phyloP scores from a whole-genome alignment of 208 protist species.

The Tetramitus jugosus region DNA sequence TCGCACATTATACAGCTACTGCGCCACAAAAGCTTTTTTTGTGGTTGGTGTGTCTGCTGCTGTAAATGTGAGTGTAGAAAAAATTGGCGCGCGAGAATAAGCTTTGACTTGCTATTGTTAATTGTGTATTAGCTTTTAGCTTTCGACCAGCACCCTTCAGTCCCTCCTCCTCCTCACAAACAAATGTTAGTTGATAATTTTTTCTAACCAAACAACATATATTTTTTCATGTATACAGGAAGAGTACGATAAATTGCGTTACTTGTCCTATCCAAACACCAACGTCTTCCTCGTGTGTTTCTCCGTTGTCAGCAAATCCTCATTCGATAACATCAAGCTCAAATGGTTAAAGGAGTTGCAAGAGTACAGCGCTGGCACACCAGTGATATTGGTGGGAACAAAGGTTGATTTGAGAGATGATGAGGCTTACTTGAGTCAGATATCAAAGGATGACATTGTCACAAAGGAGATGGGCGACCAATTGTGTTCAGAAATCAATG shows the following conservation, averaged over 20 bases:
- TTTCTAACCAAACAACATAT: too few species aligned
- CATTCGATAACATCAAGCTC: not conserved
- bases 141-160: too few species aligned
- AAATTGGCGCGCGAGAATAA: too few species aligned
- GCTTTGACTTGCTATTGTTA: too few species aligned
- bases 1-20: too few species aligned
- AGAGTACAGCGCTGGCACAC: not conserved
- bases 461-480: not conserved
- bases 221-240: too few species aligned
- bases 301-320: constrained; percentile 34
- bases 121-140: too few species aligned
- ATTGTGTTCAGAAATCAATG: not conserved
- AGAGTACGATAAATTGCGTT: constrained; percentile 39
- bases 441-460: not conserved
- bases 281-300: constrained; percentile 71
- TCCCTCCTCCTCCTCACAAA: too few species aligned
- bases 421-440: not conserved
- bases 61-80: too few species aligned
- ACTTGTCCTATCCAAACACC: constrained; percentile 60
- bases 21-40: too few species aligned
- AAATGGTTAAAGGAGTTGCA: not conserved
- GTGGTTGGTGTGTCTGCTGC: too few species aligned
- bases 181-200: too few species aligned
- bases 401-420: not conserved
- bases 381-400: not conserved